phyloP scores from a whole-genome alignment of 345 rosid species.

The Eucalyptus leucophloia region DNA sequence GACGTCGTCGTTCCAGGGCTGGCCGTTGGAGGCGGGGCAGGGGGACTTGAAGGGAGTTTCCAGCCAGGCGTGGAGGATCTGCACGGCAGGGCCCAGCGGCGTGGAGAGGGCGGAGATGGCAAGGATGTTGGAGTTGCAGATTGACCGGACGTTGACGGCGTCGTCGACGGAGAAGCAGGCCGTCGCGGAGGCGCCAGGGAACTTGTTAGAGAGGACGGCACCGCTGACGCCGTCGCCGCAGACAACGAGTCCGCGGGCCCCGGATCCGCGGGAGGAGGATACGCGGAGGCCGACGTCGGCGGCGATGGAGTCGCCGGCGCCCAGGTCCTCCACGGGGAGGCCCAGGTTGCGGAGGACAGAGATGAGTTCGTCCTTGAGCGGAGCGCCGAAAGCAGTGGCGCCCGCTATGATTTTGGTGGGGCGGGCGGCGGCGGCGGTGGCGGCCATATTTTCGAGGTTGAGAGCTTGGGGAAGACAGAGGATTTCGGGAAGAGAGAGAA shows the following conservation, averaged over 20 bases:
- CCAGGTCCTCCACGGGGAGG: too few relatives aligned
- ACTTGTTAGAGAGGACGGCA: accelerated
- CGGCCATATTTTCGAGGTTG: too few relatives aligned
- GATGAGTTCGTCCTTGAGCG: too few relatives aligned
- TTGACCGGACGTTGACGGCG: accelerated
- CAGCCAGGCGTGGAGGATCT: constrained; percentile 58
- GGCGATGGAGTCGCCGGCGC: accelerated
- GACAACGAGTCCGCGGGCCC: too few relatives aligned
- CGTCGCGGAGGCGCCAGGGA: too few relatives aligned
- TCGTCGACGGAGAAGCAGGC: too few relatives aligned
- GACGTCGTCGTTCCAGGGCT: constrained; percentile 46
- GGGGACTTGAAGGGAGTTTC: constrained; percentile 60
- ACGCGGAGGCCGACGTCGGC: too few relatives aligned
- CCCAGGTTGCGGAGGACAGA: too few relatives aligned
- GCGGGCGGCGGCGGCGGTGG: constrained; percentile 32
- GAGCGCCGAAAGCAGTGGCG: too few relatives aligned
- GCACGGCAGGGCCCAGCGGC: constrained; percentile 21
- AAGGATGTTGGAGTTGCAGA: constrained; percentile 48
- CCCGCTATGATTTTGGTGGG: constrained; percentile 22
- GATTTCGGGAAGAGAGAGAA: too few relatives aligned
- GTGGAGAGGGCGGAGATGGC: constrained; percentile 40
- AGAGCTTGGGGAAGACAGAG: too few relatives aligned
- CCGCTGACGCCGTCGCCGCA: background rate
- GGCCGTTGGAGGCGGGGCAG: constrained; percentile 43
- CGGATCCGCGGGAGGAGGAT: too few relatives aligned